Conservation (phyloP, 805 yeast genomes). For the Yamadazyma takamatsuzukensis region DNA sequence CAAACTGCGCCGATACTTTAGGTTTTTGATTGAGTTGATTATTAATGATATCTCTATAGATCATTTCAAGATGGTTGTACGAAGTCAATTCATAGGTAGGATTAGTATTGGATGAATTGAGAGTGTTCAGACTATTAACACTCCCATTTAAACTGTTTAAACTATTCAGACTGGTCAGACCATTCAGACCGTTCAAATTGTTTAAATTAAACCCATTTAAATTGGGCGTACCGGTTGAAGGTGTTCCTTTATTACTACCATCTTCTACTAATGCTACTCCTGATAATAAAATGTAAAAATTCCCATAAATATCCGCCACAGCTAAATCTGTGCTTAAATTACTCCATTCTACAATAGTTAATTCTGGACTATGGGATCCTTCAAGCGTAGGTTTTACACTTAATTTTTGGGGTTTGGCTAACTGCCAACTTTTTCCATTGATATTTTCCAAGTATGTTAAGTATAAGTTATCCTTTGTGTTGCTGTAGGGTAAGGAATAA, state of each 20-base stretch:
- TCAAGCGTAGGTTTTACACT: conserved; percentile 25
- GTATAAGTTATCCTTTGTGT: conserved; percentile 37
- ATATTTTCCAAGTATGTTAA: conserved; percentile 69
- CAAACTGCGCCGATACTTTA: conserved; percentile 17
- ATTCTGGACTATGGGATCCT: conserved; percentile 20
- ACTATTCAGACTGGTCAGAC: conserved; percentile 5
- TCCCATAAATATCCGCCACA: conserved; percentile 69
- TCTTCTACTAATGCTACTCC: conserved; percentile 38
- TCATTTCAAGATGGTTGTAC: conserved; percentile 44
- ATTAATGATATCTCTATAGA: conserved; percentile 39
- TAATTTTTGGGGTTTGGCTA: conserved; percentile 52
- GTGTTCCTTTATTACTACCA: conserved; percentile 26
- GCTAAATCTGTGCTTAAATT: conserved; percentile 79
- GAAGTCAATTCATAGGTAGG: conserved; percentile 43
- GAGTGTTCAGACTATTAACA: conserved; percentile 7
- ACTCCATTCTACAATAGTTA: conserved; percentile 64
- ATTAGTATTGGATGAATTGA: conserved; percentile 16
- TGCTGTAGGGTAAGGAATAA: conserved; percentile 43
- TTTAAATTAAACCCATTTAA: too few species aligned
- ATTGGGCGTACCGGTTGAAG: conserved; percentile 2
- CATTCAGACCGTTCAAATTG: conserved; percentile 14
- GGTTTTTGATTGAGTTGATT: conserved; percentile 10
- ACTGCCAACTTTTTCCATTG: conserved; percentile 76
- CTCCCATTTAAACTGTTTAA: conserved; percentile 4
- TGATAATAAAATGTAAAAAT: conserved; percentile 40